Percentiles rank a stretch among this genome's conserved stretches.
These are phyloP conservation scores for Powellomyces hirtus DNA, from an alignment of 192 early-diverging fungal species.

Conservation along the genomic window DNA sequence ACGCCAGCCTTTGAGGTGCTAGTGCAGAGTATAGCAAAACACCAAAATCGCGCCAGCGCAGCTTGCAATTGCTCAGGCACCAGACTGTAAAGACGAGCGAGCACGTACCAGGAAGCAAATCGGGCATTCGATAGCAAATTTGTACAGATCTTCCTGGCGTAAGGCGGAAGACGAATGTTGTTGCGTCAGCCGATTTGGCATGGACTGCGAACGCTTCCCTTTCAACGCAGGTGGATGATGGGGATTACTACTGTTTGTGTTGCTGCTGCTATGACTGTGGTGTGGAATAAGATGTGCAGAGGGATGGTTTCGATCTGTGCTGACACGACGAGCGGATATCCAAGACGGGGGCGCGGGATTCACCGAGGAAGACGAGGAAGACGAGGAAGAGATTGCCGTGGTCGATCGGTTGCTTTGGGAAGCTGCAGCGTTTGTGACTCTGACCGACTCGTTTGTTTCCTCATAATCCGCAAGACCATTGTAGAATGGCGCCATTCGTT, in stretches of 20 bases:
- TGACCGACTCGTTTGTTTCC: too few relatives aligned
- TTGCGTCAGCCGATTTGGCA: slow-evolving; percentile 11
- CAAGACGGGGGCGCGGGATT: neutral
- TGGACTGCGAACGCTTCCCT: slow-evolving; percentile 15
- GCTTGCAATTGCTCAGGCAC: too few relatives aligned
- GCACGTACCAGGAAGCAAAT: slow-evolving; percentile 87
- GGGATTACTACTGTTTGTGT: too few relatives aligned
- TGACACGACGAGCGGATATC: neutral
- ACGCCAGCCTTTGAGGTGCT: too few relatives aligned
- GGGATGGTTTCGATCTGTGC: slow-evolving; percentile 4
- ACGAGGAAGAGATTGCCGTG: neutral
- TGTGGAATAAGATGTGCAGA: neutral
- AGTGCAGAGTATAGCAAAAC: too few relatives aligned
- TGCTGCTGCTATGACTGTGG: too few relatives aligned
- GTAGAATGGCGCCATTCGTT: slow-evolving; percentile 86
- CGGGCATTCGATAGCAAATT: slow-evolving; percentile 79
- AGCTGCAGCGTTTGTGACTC: too few relatives aligned
- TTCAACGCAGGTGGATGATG: slow-evolving; percentile 3
- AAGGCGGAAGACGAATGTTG: slow-evolving; percentile 8
- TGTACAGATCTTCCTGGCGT: slow-evolving; percentile 35
- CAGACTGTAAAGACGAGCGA: too few relatives aligned
- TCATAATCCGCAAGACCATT: slow-evolving; percentile 62
- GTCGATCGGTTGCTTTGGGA: too few relatives aligned
- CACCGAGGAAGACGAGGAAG: neutral
- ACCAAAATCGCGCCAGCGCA: too few relatives aligned